A percentile compares a stretch with the other conserved stretches of the same genome.
Evolutionary conservation across 2,329 filamentous ascomycete species (phyloP).

Genomic region (Fusarium nisikadoi): DNA sequence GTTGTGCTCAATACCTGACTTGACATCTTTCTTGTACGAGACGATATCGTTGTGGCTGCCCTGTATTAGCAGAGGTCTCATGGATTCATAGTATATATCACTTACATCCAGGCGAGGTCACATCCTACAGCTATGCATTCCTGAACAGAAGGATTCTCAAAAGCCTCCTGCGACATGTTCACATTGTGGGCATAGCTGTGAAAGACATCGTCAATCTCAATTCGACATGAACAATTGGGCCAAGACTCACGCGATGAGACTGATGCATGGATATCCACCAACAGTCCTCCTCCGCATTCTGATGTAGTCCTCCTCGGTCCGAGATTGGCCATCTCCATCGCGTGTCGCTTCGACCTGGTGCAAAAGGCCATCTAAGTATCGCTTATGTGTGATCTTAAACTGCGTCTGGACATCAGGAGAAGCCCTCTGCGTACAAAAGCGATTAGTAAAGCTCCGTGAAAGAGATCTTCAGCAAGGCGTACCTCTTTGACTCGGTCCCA

Average conservation of each 20-base stretch:
- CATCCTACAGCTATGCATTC: neutral
- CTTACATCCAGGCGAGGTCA: neutral
- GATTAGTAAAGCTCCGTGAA: rapidly evolving
- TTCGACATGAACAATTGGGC: rapidly evolving
- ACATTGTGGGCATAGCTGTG: neutral
- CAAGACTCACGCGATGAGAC: neutral
- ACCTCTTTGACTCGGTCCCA: neutral
- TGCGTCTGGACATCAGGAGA: neutral
- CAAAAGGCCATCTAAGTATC: neutral
- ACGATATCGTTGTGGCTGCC: neutral
- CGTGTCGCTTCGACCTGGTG: neutral
- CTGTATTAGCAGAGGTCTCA: neutral
- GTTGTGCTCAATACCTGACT: neutral
- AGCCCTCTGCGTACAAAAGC: neutral
- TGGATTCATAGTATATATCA: rapidly evolving
- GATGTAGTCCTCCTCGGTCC: neutral
- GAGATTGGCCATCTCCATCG: neutral
- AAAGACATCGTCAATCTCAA: neutral
- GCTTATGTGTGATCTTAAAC: neutral
- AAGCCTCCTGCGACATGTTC: neutral
- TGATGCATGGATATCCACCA: neutral
- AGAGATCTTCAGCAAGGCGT: rapidly evolving
- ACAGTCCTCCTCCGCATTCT: neutral
- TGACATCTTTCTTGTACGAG: neutral
- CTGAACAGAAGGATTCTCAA: neutral